Evolutionary conservation across 164 flowering plant species (phyloP).

Genomic region (Nymphaea thermarum): DNA sequence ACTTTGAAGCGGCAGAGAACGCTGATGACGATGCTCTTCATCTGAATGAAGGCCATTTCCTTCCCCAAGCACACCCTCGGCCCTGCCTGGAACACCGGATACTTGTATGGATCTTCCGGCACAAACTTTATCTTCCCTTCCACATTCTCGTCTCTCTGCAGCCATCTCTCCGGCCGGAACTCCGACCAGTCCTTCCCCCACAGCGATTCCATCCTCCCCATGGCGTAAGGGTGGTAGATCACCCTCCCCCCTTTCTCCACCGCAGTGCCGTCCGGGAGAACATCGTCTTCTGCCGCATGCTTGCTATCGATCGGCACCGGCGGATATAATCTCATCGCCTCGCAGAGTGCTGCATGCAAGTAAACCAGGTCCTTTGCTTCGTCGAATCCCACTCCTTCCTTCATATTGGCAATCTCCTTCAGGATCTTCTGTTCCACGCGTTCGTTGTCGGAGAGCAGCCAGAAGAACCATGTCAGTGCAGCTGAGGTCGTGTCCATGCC

Average conservation of each 20-base stretch:
- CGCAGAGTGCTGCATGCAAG: slow-evolving; percentile 23
- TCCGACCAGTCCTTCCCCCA: slow-evolving; percentile 75
- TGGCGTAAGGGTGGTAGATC: slow-evolving; percentile 62
- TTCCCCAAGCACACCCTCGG: slow-evolving; percentile 17
- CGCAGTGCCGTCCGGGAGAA: slow-evolving; percentile 73
- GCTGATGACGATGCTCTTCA: neutral
- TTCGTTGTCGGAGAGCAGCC: too few relatives aligned
- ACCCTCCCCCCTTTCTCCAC: slow-evolving; percentile 75
- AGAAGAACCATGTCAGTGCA: too few relatives aligned
- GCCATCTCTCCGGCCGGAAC: slow-evolving; percentile 88
- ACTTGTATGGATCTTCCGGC: slow-evolving; percentile 87
- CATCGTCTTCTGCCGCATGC: slow-evolving; percentile 70
- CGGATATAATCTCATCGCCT: slow-evolving; percentile 26
- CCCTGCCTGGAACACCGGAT: slow-evolving; percentile 89
- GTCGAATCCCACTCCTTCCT: too few relatives aligned
- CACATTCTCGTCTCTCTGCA: slow-evolving; percentile 18
- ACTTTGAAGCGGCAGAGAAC: neutral
- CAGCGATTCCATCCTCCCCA: slow-evolving; percentile 81
- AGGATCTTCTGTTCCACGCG: too few relatives aligned
- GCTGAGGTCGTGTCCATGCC: too few relatives aligned
- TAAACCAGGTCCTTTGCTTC: neutral
- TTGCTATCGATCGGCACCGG: slow-evolving; percentile 24
- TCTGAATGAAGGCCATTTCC: slow-evolving; percentile 31
- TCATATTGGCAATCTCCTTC: too few relatives aligned
- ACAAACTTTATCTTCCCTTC: slow-evolving; percentile 48